Evolutionary conservation across 2,329 filamentous ascomycete species (phyloP), one percentile per base, ranked within the genome.

Genomic region (Epichloe aotearoae): DNA sequence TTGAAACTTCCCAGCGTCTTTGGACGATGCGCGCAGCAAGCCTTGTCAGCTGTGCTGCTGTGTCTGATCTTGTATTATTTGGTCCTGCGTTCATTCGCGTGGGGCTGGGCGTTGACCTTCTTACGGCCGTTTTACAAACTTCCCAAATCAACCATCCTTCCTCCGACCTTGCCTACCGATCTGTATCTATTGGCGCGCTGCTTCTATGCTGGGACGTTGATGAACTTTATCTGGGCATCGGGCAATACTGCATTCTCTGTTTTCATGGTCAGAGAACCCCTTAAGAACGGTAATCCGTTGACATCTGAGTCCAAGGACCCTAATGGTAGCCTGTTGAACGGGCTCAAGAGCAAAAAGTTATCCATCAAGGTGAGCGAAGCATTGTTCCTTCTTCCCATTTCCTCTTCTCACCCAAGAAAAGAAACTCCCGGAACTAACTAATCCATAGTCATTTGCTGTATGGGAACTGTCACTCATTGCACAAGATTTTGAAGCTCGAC

Each of bases 401-500:
- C 4, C 5, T 36, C 7, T n/a, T 20, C 4, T n/a, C 10, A 36
- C 26, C 26, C 26, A 30, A 30, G 8, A 11, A 30, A 30, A 30
- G 26, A 11, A 4, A 30, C 7, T 10, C 26, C 26, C 26, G 26
- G 10, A 5, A 39, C 58, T 62, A 50, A 67, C 55, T 53, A 46
- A 5, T 40, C n/a, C 20, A 1, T 53, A 86, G 77, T 77, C 81
- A 1, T 95, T 94, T 64, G 90, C 91, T 15, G 85, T 95, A 66
- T 95, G 90, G 90, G 91, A 97, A 62, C 73, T 96, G 30, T 80
- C 82, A 33, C 75, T 87, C 51, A 95, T 96, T 58, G 83, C 86
- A 38, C 78, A 84, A 51, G 77, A 80, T 50, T 90, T 86, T 55
- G 75, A 83, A 15, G 75, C 80, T n/a, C 82, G 89, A 36, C 80